phyloP scores from a whole-genome alignment of 2,329 filamentous ascomycete genomes.

The Mariannaea elegans region DNA sequence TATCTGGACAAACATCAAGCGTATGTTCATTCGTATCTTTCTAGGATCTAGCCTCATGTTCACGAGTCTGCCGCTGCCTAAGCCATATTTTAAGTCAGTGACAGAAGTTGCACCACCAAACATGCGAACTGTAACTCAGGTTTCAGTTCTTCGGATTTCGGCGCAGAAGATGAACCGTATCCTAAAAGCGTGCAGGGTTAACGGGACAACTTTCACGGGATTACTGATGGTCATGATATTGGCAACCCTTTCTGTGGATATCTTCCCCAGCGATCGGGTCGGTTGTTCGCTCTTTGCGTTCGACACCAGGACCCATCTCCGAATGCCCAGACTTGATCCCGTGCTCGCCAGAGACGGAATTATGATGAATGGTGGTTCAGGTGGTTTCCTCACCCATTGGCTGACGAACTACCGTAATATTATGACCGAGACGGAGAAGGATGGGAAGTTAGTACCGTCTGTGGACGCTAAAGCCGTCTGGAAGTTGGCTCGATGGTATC shows the following conservation, averaged over 20 bases:
- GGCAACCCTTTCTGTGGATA: conserved; percentile 29
- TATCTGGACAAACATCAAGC: conserved; percentile 12
- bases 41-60: conserved; percentile 18
- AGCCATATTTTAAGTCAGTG: conserved; percentile 19
- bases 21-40: background rate
- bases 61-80: conserved; percentile 8
- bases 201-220: conserved; percentile 34
- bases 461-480: conserved; percentile 14
- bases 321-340: conserved; percentile 4
- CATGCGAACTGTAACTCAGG: conserved; percentile 18
- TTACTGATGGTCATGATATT: conserved; percentile 30
- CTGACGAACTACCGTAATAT: conserved; percentile 18
- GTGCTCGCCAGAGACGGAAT: conserved; percentile 10
- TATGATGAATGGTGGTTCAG: conserved; percentile 18
- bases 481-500: conserved; percentile 15
- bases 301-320: conserved; percentile 10
- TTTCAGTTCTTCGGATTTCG: conserved; percentile 21
- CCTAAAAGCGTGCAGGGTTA: conserved; percentile 23
- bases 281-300: conserved; percentile 21
- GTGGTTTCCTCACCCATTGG: conserved; percentile 14
- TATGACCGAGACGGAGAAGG: background rate
- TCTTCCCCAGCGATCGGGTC: conserved; percentile 32
- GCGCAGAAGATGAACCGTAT: conserved; percentile 16
- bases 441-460: background rate
- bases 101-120: conserved; percentile 15